A percentile compares a stretch with the other conserved stretches of the same genome.
phyloP scores from a whole-genome alignment of 1,284 basidiomycete species.

The Inonotus obliquus region DNA sequence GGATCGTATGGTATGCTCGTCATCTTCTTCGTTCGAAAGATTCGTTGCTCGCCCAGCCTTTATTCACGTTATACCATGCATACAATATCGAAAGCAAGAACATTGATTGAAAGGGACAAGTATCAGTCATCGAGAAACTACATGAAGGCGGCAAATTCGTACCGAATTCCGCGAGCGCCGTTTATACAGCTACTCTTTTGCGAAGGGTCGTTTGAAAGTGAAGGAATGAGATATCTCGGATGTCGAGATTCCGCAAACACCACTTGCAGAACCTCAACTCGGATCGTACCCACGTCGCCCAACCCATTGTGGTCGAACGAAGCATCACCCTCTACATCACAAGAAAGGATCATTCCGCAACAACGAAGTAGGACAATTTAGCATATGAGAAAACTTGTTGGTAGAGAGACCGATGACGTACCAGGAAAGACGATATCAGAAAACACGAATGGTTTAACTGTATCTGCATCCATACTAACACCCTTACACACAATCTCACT shows the following conservation, averaged over 20 bases:
- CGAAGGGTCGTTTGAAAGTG: constrained; percentile 9
- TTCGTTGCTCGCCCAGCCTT: constrained; percentile 8
- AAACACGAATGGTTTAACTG: constrained; percentile 14
- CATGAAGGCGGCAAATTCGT: background rate
- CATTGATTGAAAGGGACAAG: background rate
- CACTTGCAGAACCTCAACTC: constrained; percentile 11
- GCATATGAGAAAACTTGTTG: background rate
- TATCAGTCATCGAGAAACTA: background rate
- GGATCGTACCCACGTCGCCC: constrained; percentile 9
- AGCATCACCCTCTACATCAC: background rate
- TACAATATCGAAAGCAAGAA: no score
- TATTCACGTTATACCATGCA: background rate
- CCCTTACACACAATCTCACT: constrained; percentile 12
- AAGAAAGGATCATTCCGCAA: background rate
- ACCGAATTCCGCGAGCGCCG: constrained; percentile 12
- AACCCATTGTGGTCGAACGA: background rate
- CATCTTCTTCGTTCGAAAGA: constrained; percentile 9
- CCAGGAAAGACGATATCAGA: constrained; percentile 12
- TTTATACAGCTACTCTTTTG: constrained; percentile 8
- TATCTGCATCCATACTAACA: constrained; percentile 12
- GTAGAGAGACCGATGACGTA: background rate
- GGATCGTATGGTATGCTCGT: constrained; percentile 12
- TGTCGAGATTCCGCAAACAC: constrained; percentile 15
- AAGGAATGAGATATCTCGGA: constrained; percentile 10
- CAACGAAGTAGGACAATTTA: no score